Base-by-base conservation (phyloP, 169 alveolate species). In the Blepharisma undulans region DNA sequence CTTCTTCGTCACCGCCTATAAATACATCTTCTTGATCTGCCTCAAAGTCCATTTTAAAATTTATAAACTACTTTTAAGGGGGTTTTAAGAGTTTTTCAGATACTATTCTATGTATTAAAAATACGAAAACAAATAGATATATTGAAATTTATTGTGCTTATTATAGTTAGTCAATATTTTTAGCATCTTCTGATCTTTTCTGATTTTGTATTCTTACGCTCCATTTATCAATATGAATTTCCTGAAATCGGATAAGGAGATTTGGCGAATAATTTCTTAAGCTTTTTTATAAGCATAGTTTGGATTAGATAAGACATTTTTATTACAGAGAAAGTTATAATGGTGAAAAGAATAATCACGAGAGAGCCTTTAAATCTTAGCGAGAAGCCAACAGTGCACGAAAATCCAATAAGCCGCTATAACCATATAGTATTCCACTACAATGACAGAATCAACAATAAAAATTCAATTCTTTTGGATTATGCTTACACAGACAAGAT, bases 21-120 rank as follows among this genome's bases (percentile, higher is more conserved):
- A 88, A 88, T 21, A 88, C 71, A n/a, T 88, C 92, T 76, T 88
- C 92, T 79, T 79, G 61, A 36, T 29, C 84, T 88, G 74, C 85
- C 1, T 88, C 92, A 33, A 74, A 88, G 92, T 76, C 85, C 92
- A 88, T 88, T 82, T 82, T 48, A 48, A 48, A 48, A 48, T 48
- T 48, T 48, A 48, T 48, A 48, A 48, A 48, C 66, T 48, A 48
- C 14, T 0, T 18, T 48, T 10, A 48, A 48, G 66, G 66, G 66
- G 66, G 66, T 48, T 48, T 48, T 12, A 48, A 48, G 66, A 48
- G 66, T 48, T 48, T 48, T 48, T 48, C 66, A 48, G 66, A 5
- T 48, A 10, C 66, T 48, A 48, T 12, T 12, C 21, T 3, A 48
- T 48, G 66, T 18, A 48, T 48, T 48, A 48, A 48, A 48, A 3